Percentiles rank a stretch among this genome's conserved stretches.
Conservation (phyloP, 768 basidiomycete genomes). For the Suillus cothurnatus region DNA sequence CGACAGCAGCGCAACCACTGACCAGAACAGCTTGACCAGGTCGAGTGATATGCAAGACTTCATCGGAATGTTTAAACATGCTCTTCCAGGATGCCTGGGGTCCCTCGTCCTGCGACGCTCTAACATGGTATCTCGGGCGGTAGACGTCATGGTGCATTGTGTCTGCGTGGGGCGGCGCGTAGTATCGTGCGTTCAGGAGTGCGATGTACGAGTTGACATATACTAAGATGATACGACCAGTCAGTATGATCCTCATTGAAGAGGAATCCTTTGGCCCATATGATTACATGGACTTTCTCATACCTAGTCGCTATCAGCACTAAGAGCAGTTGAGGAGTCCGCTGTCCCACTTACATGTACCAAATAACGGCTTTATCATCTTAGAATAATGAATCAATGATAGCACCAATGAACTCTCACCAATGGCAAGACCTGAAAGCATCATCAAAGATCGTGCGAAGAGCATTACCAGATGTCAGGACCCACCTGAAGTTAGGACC, state of each 20-base stretch:
- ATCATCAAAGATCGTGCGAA: not conserved
- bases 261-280: not conserved
- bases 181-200: constrained; percentile 2
- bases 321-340: not conserved
- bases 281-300: not conserved
- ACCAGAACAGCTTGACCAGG: not conserved
- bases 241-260: not conserved
- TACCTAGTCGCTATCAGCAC: constrained; percentile 1
- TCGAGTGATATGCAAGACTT: not conserved
- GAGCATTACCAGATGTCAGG: too few relatives aligned
- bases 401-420: not conserved
- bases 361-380: too few relatives aligned
- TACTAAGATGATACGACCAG: not conserved
- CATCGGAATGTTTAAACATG: not conserved
- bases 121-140: too few relatives aligned
- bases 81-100: not conserved
- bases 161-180: not conserved
- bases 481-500: not conserved
- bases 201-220: constrained; percentile 11
- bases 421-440: not conserved
- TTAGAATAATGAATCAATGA: not conserved
- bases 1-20: not conserved
- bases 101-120: too few relatives aligned
- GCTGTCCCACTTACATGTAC: not conserved
- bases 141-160: not conserved